These are phyloP conservation scores for Zasmidium cellare DNA, from an alignment of 2,329 filamentous ascomycete species.

Conservation along the genomic window DNA sequence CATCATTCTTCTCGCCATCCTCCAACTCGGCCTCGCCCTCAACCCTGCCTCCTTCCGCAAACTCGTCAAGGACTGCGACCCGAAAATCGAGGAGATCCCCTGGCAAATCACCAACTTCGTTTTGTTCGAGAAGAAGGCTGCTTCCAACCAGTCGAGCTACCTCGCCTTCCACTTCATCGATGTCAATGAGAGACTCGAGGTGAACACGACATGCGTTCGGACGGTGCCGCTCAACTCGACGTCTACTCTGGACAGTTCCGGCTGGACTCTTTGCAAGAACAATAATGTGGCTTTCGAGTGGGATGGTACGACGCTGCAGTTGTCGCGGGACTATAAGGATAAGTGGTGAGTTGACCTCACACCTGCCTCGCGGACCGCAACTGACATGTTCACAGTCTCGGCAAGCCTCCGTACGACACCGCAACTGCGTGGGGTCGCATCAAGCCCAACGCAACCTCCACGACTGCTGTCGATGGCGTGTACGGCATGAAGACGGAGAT, in stretches of 20 bases:
- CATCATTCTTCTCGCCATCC: constrained; percentile 6
- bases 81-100: constrained; percentile 19
- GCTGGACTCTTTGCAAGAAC: constrained; percentile 25
- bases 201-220: constrained; percentile 25
- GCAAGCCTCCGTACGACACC: constrained; percentile 22
- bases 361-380: neutral
- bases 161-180: constrained; percentile 30
- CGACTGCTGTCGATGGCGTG: constrained; percentile 14
- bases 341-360: constrained; percentile 17
- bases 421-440: constrained; percentile 22
- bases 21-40: constrained; percentile 1
- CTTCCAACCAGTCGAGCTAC: constrained; percentile 8
- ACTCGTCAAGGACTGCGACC: neutral
- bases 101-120: constrained; percentile 26
- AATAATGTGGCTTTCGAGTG: constrained; percentile 26
- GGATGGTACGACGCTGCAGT: constrained; percentile 12
- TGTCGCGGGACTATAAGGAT: constrained; percentile 26
- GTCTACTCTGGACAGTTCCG: constrained; percentile 8
- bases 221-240: constrained; percentile 9
- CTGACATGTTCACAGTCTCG: constrained; percentile 16
- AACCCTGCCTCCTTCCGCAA: neutral
- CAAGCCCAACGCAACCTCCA: constrained; percentile 14
- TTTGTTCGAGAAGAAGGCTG: constrained; percentile 18
- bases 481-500: constrained; percentile 16
- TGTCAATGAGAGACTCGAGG: constrained; percentile 27